phyloP scores from a whole-genome alignment of 768 basidiomycete species.

The Mycena polygramma region DNA sequence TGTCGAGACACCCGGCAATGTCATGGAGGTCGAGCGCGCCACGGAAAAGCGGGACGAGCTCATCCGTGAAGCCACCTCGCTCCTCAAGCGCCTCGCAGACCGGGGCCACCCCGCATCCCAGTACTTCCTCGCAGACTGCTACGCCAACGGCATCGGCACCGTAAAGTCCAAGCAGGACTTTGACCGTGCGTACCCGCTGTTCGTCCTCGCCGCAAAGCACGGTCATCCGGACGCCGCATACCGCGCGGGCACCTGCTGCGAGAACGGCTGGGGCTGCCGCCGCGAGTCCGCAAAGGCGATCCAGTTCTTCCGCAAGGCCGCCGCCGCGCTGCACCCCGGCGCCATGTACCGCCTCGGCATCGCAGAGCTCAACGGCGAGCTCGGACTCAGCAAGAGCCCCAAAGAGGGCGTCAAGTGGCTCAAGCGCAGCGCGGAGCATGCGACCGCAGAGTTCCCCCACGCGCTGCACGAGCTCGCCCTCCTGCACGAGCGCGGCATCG shows the following conservation, averaged over 20 bases:
- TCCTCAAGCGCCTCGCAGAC: conserved; percentile 93
- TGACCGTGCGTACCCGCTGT: conserved; percentile 96
- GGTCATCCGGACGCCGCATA: conserved; percentile 96
- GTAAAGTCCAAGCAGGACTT: conserved; percentile 93
- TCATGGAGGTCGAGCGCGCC: conserved; percentile 85
- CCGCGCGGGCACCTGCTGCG: conserved; percentile 96
- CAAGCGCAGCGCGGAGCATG: conserved; percentile 95
- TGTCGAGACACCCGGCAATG: conserved; percentile 74
- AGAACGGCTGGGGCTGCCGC: conserved; percentile 98
- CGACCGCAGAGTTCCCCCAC: conserved; percentile 95
- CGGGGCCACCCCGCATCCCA: conserved; percentile 95
- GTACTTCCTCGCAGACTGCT: conserved; percentile 98
- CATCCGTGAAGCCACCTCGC: conserved; percentile 85
- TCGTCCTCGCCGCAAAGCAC: conserved; percentile 96
- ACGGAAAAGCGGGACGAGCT: conserved; percentile 89
- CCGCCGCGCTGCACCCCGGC: conserved; percentile 90
- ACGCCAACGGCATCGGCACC: conserved; percentile 97
- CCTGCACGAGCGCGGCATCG: conserved; percentile 96
- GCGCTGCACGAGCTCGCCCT: conserved; percentile 95
- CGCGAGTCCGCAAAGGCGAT: conserved; percentile 93
- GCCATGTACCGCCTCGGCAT: conserved; percentile 98
- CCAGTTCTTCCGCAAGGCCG: conserved; percentile 94
- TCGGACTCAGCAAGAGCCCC: conserved; percentile 86
- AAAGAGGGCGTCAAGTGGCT: conserved; percentile 99
- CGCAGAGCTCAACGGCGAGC: conserved; percentile 95